Base-by-base conservation (phyloP, 140 eudicot genomes). In the Cichorium intybus region DNA sequence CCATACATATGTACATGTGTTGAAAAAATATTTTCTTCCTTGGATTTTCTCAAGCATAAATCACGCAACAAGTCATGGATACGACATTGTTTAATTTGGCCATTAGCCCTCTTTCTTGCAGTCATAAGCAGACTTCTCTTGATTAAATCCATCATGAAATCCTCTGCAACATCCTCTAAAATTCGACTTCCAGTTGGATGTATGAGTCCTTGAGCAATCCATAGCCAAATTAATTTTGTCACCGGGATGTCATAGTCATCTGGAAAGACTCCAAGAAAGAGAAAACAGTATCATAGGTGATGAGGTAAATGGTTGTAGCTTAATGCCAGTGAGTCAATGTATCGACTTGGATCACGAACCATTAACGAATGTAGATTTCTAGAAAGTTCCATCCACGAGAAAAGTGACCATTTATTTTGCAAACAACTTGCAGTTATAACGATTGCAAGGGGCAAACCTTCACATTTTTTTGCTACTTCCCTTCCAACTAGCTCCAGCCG, bases 11-110 rank as follows among this genome's bases (percentile, higher is more conserved):
- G 7, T 3, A 34, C 9, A 16, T 59, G 11, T n/a, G n/a, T n/a
- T n/a, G n/a, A n/a, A n/a, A 29, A n/a, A 26, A 75, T 52, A 35
- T 50, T 66, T 16, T 70, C 78, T 12, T 66, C 72, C 31, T 53
- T 20, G 0, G 62, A 16, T 52, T 66, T 41, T 23, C 48, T 52
- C 20, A 66, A 41, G 33, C 72, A 66, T 26, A 66, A 22, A 33
- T 66, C 72, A 20, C 48, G 62, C 24, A 66, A 66, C 54, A 66
- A 20, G 60, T 66, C 72, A 66, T 66, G 72, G 48, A 66, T 26
- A 1, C 72, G 72, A 24, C 72, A 66, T 33, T 52, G 6, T 66
- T 66, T 66, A 23, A 53, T 54, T 17, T 28, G 16, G 16, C 72
- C 72, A 33, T 37, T 24, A 54, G 62, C 61, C 62, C 53, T 54